A percentile compares a stretch with the other conserved stretches of the same genome.
phyloP scores from a whole-genome alignment of 257 asterid genomes.

The Penstemon barbatus region DNA sequence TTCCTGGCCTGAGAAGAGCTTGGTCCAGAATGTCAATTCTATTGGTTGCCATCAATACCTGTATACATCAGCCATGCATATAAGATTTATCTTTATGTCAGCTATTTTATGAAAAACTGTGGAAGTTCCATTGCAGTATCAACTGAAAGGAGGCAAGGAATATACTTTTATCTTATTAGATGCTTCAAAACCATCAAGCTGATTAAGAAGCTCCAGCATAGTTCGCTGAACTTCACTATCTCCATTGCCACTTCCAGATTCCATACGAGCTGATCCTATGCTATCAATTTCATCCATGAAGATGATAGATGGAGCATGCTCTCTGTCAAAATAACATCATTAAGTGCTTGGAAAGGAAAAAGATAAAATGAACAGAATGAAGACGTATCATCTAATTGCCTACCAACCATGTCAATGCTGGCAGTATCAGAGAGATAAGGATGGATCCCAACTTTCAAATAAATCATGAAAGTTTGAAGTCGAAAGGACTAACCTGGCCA shows the following conservation, averaged over 20 bases:
- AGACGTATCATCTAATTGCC: constrained; percentile 2
- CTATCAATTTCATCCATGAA: constrained; percentile 80
- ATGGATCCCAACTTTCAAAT: not conserved
- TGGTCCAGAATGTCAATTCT: constrained; percentile 72
- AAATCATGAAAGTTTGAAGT: not conserved
- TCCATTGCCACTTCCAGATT: constrained; percentile 77
- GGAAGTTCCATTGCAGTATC: not conserved
- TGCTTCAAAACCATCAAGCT: constrained; percentile 80
- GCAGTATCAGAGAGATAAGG: not conserved
- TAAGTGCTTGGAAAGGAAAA: not conserved
- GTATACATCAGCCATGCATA: constrained; percentile 13
- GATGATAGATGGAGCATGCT: constrained; percentile 76
- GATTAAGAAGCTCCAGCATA: constrained; percentile 74
- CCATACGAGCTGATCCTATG: constrained; percentile 77
- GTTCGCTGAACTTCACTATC: constrained; percentile 80
- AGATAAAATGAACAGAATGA: not conserved
- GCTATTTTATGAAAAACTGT: not conserved
- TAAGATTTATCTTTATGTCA: not conserved
- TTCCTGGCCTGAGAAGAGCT: constrained; percentile 76
- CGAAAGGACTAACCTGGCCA: constrained; percentile 59
- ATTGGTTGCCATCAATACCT: constrained; percentile 80
- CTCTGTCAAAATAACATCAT: constrained; percentile 39
- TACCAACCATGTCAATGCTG: not conserved
- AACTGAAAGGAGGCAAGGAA: constrained; percentile 6
- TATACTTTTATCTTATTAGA: constrained; percentile 69